Evolutionary conservation across 2,329 filamentous ascomycete species (phyloP).

Genomic region (Trichoderma brevicompactum): DNA sequence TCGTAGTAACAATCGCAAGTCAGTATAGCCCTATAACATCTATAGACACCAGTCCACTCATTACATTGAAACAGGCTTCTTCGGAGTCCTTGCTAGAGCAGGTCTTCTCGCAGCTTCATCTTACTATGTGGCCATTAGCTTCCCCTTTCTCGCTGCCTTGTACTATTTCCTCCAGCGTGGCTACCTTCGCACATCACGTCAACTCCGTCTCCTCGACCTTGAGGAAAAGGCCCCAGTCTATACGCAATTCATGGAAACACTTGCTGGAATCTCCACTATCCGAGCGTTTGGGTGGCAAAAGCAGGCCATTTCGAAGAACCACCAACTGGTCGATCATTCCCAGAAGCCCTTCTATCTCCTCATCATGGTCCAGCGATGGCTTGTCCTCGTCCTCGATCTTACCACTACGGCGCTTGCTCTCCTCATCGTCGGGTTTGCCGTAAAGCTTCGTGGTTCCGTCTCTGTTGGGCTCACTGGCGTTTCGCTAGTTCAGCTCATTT

Average conservation of each 20-base stretch:
- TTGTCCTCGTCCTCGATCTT: constrained; percentile 56
- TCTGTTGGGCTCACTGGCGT: constrained; percentile 42
- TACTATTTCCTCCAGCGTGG: constrained; percentile 50
- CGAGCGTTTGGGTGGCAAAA: constrained; percentile 57
- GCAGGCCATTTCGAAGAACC: constrained; percentile 49
- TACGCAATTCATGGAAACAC: constrained; percentile 50
- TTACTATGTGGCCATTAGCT: constrained; percentile 45
- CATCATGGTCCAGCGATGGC: constrained; percentile 61
- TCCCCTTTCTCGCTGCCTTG: constrained; percentile 48
- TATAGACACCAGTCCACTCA: background rate
- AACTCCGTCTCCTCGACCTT: constrained; percentile 48
- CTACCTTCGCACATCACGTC: constrained; percentile 50
- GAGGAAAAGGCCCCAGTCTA: constrained; percentile 49
- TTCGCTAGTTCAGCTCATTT: constrained; percentile 40
- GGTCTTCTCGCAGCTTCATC: constrained; percentile 36
- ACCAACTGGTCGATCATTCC: constrained; percentile 54
- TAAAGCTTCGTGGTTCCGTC: constrained; percentile 39
- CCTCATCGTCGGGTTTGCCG: constrained; percentile 52
- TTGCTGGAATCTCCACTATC: constrained; percentile 54
- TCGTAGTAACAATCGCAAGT: constrained; percentile 44
- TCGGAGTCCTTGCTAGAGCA: constrained; percentile 37
- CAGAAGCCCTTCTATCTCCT: constrained; percentile 63
- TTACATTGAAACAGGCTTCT: constrained; percentile 40
- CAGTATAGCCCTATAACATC: constrained; percentile 31
- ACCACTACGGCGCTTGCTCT: constrained; percentile 53